Base-by-base conservation (phyloP, 345 rosid species). In the Luvunga scandens region DNA sequence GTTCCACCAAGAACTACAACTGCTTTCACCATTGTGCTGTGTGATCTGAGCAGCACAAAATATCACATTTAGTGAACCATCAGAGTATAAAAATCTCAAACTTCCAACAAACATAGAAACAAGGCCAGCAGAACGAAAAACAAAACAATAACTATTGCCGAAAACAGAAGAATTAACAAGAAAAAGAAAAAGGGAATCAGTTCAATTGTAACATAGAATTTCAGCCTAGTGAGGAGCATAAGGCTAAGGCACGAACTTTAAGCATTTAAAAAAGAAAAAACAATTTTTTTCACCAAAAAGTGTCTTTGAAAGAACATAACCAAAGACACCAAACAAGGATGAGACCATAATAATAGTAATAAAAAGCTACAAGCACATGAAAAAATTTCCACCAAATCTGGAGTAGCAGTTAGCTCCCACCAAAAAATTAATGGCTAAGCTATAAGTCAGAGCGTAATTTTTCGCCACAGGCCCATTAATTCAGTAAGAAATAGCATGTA, bases 21-120 rank as follows among this genome's bases (percentile, higher is more conserved):
- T 55, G 93, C 99, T 81, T 95, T 95, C 83, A 81, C 97, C 98
- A 95, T 95, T 42, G 77, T 89, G 77, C 73, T 73, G 48, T 90
- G 97, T 94, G 99, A 92, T 95, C 98, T 93, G 81, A 31, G 72
- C 48, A 69, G 66, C 25, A 80, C 59, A 65, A 65, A 45, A 38
- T 3, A 71, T 66, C 61, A 68, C 72, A 73, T 39, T 72, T 10
- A 2, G 10, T 22, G 4, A 21, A 30, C 30, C 2, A 5, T 75
- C 28, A 28, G 12, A 45, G 24, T 9, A 62, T 9, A 39, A 16
- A 7, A 30, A 21, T 19, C 21, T 1, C n/a, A 5, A 19, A 19
- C 72, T 25, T 50, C 36, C 48, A 18, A 14, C 25, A 7, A 4
- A 27, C 5, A 73, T 38, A 24, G 19, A 16, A 27, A 27, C 18